phyloP scores from a whole-genome alignment of 2,329 filamentous ascomycete genomes.

The Ascomycota sp. region DNA sequence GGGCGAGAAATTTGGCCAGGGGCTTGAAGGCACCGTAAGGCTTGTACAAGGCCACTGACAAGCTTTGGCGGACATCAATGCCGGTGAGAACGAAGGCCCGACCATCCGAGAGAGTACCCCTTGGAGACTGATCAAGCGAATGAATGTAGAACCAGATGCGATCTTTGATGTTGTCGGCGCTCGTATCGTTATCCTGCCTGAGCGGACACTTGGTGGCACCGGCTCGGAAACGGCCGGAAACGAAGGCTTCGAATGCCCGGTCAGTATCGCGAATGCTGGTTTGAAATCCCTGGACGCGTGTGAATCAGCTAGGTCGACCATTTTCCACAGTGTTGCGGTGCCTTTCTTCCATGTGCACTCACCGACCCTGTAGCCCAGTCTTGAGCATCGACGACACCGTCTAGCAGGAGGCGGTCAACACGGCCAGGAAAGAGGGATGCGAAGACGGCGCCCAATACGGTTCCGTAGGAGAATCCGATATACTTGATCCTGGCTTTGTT shows the following conservation, averaged over 20 bases:
- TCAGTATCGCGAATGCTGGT: conserved; percentile 17
- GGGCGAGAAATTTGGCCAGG: conserved; percentile 4
- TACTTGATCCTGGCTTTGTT: conserved; percentile 16
- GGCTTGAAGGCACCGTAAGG: conserved; percentile 1
- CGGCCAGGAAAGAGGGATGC: conserved; percentile 14
- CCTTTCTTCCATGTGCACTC: conserved; percentile 3
- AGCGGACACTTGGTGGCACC: conserved; percentile 10
- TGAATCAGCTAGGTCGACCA: no score
- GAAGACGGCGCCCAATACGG: conserved; percentile 13
- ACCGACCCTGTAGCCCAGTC: conserved; percentile 14
- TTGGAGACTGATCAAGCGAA: conserved; percentile 9
- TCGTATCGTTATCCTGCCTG: conserved; percentile 6
- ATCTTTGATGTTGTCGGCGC: conserved; percentile 8
- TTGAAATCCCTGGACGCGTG: conserved; percentile 10
- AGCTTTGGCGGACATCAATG: conserved; percentile 9
- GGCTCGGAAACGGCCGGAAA: conserved; percentile 13
- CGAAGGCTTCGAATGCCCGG: conserved; percentile 12
- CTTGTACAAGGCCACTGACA: conserved; percentile 13
- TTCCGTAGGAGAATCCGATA: conserved; percentile 26
- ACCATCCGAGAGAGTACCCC: conserved; percentile 1
- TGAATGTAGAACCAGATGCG: conserved; percentile 13
- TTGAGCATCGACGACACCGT: conserved; percentile 15
- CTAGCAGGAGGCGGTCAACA: conserved; percentile 19
- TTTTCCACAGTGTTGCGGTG: no score
- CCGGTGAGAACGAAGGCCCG: conserved; percentile 10